Evolutionary conservation across 1,139 yeast genomes (phyloP).

Genomic region (Pichia sp.): DNA sequence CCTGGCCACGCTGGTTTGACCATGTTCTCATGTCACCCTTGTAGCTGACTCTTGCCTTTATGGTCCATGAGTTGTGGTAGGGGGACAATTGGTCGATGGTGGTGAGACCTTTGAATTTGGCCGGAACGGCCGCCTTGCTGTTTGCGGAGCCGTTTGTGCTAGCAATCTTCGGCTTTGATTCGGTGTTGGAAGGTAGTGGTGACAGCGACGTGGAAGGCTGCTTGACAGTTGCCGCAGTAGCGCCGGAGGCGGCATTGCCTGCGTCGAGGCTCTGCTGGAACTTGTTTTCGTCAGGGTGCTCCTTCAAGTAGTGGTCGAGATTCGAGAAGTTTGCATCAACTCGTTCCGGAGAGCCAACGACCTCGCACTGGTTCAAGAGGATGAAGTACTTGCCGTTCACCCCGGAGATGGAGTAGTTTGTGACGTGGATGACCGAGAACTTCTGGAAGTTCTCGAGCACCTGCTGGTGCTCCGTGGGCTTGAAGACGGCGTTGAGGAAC

Average conservation of each 20-base stretch:
- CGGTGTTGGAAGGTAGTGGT: slow-evolving; percentile 1
- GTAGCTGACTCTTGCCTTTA: slow-evolving; percentile 84
- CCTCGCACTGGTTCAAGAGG: slow-evolving; percentile 27
- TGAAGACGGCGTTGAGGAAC: slow-evolving; percentile 61
- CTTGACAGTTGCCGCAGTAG: background rate
- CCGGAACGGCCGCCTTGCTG: slow-evolving; percentile 29
- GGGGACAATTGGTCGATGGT: slow-evolving; percentile 91
- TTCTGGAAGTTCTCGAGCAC: slow-evolving; percentile 26
- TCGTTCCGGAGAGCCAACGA: slow-evolving; percentile 24
- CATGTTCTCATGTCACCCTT: slow-evolving; percentile 87
- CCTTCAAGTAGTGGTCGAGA: slow-evolving; percentile 27
- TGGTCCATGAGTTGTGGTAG: slow-evolving; percentile 85
- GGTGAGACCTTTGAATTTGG: slow-evolving; percentile 38
- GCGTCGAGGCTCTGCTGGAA: slow-evolving; percentile 6
- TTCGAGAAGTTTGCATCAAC: slow-evolving; percentile 15
- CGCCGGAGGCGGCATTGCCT: background rate
- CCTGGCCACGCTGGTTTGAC: slow-evolving; percentile 84
- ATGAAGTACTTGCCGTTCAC: slow-evolving; percentile 28
- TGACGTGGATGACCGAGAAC: slow-evolving; percentile 21
- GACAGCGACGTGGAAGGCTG: background rate
- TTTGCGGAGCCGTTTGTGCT: slow-evolving; percentile 6
- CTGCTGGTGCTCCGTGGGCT: slow-evolving; percentile 41
- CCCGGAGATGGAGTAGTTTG: slow-evolving; percentile 24
- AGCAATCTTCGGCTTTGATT: slow-evolving; percentile 6
- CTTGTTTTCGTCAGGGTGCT: slow-evolving; percentile 22